A percentile compares a stretch with the other conserved stretches of the same genome.
These are phyloP conservation scores for Micractinium sp. DNA, from an alignment of 139 green algal species.

Conservation along the genomic window DNA sequence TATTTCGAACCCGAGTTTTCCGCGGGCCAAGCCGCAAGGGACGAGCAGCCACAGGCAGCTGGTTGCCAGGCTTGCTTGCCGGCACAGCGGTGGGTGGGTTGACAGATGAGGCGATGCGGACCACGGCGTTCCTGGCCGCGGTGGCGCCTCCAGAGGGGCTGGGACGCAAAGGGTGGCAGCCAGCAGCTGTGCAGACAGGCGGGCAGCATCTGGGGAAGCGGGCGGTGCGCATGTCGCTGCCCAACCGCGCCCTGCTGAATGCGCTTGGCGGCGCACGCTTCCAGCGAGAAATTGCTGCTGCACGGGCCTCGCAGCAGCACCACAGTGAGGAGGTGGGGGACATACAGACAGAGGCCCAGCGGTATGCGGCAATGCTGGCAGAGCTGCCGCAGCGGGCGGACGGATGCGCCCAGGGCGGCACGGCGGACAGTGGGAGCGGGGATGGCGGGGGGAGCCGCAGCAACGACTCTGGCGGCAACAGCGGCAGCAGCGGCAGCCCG, in stretches of 20 bases:
- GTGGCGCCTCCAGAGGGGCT: neutral
- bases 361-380: neutral
- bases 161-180: neutral
- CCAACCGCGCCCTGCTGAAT: neutral
- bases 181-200: neutral
- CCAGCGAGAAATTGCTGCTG: neutral
- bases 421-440: neutral
- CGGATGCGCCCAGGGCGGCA: neutral
- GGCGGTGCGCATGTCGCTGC: neutral
- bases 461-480: too few relatives aligned
- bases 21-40: neutral
- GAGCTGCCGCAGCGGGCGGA: neutral
- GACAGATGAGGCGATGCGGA: neutral
- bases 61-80: neutral
- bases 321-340: neutral
- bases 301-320: neutral
- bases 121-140: neutral
- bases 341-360: neutral
- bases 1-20: neutral
- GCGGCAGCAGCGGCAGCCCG: neutral
- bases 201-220: neutral
- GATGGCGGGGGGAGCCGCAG: neutral
- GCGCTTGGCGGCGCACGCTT: neutral
- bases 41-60: neutral
- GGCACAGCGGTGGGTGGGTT: neutral